Evolutionary conservation across 2,329 filamentous ascomycete species (phyloP).

Genomic region (Trichoderma semiorbis): DNA sequence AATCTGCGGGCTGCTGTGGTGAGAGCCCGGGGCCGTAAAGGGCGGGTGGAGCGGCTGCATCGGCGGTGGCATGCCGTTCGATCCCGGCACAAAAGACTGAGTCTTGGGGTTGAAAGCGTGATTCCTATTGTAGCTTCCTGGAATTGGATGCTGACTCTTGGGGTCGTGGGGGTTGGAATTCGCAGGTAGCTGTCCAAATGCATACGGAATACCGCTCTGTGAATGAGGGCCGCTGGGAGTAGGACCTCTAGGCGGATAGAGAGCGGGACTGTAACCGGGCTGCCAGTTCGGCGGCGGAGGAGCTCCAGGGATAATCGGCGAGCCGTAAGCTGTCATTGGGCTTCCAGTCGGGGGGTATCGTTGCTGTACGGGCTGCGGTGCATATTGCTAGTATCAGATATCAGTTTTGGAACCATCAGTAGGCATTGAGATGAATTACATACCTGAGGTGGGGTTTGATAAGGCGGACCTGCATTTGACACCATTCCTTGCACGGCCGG

Average conservation of each 20-base stretch:
- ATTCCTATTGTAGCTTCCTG: slow-evolving; percentile 72
- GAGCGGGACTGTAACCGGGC: slow-evolving; percentile 31
- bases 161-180: slow-evolving; percentile 68
- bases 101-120: slow-evolving; percentile 93
- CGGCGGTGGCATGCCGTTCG: slow-evolving; percentile 47
- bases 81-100: slow-evolving; percentile 76
- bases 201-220: slow-evolving; percentile 54
- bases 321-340: slow-evolving; percentile 37
- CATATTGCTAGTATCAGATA: slow-evolving; percentile 27
- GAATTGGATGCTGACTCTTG: slow-evolving; percentile 76
- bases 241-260: slow-evolving; percentile 31
- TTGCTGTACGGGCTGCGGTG: slow-evolving; percentile 31
- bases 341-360: slow-evolving; percentile 34
- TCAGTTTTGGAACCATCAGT: slow-evolving; percentile 13
- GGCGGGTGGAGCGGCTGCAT: slow-evolving; percentile 47
- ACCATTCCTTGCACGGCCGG: slow-evolving; percentile 43
- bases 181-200: slow-evolving; percentile 73
- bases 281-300: slow-evolving; percentile 38
- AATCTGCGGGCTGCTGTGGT: slow-evolving; percentile 53
- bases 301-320: slow-evolving; percentile 30
- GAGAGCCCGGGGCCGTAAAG: slow-evolving; percentile 47
- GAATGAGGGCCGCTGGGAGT: slow-evolving; percentile 26
- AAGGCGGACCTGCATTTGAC: slow-evolving; percentile 43
- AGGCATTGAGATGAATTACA: slow-evolving; percentile 23
- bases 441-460: slow-evolving; percentile 43